A percentile compares a stretch with the other conserved stretches of the same genome.
These are phyloP conservation scores for Drechslerella coelobrocha DNA, from an alignment of 2,329 filamentous ascomycete genomes.

Conservation along the genomic window DNA sequence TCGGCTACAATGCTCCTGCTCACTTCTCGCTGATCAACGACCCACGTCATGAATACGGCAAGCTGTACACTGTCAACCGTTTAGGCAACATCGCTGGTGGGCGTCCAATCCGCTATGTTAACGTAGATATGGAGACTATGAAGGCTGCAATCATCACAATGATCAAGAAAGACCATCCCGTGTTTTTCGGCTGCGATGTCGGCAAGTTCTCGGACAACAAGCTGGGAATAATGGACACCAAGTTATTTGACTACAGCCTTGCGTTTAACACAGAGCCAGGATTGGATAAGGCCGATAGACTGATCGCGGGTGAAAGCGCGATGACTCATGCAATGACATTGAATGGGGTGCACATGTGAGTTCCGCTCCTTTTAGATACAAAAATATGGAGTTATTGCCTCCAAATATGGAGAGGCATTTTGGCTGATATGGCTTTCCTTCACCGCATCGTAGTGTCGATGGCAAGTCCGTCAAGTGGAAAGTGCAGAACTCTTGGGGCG, in stretches of 20 bases:
- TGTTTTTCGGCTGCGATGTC: constrained; percentile 90
- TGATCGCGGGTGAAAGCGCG: constrained; percentile 75
- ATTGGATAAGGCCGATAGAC: constrained; percentile 76
- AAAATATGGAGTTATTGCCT: neutral
- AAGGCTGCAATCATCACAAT: constrained; percentile 77
- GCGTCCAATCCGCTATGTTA: constrained; percentile 78
- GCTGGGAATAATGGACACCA: constrained; percentile 79
- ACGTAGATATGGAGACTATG: constrained; percentile 75
- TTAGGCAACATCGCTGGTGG: constrained; percentile 84
- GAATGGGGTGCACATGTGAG: constrained; percentile 73
- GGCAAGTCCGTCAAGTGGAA: constrained; percentile 77
- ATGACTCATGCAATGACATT: constrained; percentile 96
- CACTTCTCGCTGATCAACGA: constrained; percentile 81
- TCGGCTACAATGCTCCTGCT: constrained; percentile 45
- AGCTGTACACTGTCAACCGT: constrained; percentile 75
- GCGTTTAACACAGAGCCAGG: constrained; percentile 79
- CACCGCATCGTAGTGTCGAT: constrained; percentile 62
- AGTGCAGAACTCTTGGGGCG: constrained; percentile 86
- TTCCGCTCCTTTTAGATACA: neutral
- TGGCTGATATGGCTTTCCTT: neutral
- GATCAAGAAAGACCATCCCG: constrained; percentile 77
- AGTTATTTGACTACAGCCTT: constrained; percentile 77
- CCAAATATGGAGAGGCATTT: neutral
- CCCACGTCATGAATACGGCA: constrained; percentile 76
- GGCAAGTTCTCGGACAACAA: constrained; percentile 76